Percentiles rank a stretch among this genome's conserved stretches.
phyloP scores from a whole-genome alignment of 139 green algal species.

The Yamagishiella unicocca region DNA sequence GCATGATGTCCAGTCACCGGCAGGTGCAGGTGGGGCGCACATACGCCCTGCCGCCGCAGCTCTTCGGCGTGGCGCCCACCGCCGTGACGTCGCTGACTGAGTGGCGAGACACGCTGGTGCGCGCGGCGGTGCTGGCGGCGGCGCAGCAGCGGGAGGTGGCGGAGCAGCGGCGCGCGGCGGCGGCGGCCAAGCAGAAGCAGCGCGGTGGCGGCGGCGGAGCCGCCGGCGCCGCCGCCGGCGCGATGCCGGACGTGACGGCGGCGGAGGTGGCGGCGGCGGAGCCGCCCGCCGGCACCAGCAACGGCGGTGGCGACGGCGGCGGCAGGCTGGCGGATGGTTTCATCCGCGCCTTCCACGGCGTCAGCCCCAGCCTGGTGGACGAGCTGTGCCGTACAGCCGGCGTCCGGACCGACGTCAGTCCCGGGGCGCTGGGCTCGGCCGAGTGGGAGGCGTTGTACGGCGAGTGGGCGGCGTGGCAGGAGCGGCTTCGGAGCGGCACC shows the following conservation, averaged over 20 bases:
- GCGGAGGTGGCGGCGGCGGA: background rate
- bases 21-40: conserved; percentile 76
- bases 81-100: background rate
- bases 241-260: background rate
- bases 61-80: conserved; percentile 69
- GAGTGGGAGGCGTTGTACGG: conserved; percentile 66
- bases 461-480: conserved; percentile 74
- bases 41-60: conserved; percentile 75
- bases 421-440: conserved; percentile 39
- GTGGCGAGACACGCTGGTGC: conserved; percentile 64
- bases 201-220: background rate
- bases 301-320: background rate
- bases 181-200: background rate
- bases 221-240: background rate
- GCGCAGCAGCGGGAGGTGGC: background rate
- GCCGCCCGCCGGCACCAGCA: too few relatives aligned
- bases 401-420: background rate
- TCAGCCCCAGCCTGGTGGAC: conserved; percentile 73
- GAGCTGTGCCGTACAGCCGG: conserved; percentile 64
- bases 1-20: conserved; percentile 75
- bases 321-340: conserved; percentile 37
- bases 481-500: conserved; percentile 38
- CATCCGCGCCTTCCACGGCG: conserved; percentile 76
- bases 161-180: background rate
- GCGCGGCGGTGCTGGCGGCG: conserved; percentile 59